These are phyloP conservation scores for Alternaria gansuensis DNA, from an alignment of 2,329 filamentous ascomycete species.

Conservation along the genomic window DNA sequence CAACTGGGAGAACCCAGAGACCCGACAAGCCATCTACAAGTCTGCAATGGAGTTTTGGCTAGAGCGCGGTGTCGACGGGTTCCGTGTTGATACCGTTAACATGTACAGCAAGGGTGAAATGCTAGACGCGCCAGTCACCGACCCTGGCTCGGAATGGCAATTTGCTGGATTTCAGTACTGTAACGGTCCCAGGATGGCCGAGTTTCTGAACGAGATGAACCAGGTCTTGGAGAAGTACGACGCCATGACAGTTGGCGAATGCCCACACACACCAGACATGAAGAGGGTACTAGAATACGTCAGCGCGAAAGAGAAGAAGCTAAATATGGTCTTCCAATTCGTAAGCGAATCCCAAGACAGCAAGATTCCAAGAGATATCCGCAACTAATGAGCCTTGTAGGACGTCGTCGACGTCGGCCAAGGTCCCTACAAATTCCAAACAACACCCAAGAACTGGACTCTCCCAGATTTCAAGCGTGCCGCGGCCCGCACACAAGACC, in stretches of 20 bases:
- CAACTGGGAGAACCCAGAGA: constrained; percentile 80
- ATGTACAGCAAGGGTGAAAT: constrained; percentile 51
- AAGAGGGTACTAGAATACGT: constrained; percentile 68
- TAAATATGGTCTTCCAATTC: constrained; percentile 73
- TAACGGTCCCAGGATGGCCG: constrained; percentile 74
- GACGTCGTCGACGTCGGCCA: constrained; percentile 54
- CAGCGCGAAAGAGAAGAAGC: constrained; percentile 64
- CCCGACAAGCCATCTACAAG: constrained; percentile 74
- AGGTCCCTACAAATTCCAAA: constrained; percentile 51
- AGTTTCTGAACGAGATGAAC: constrained; percentile 72
- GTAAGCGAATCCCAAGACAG: constrained; percentile 39
- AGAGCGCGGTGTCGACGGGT: constrained; percentile 68
- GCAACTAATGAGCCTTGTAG: constrained; percentile 29
- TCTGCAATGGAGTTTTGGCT: constrained; percentile 80
- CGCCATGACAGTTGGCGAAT: constrained; percentile 75
- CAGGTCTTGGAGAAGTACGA: constrained; percentile 67
- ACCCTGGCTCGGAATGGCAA: constrained; percentile 46
- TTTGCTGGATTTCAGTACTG: constrained; percentile 63
- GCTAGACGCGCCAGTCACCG: constrained; percentile 46
- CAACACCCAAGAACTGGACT: constrained; percentile 45
- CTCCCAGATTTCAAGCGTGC: constrained; percentile 46
- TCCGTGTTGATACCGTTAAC: constrained; percentile 53
- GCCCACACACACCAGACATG: constrained; percentile 69
- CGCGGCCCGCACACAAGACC: constrained; percentile 43
- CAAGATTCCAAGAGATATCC: no score